Conservation (phyloP, 208 protist species). For the Polymyxa betae region DNA sequence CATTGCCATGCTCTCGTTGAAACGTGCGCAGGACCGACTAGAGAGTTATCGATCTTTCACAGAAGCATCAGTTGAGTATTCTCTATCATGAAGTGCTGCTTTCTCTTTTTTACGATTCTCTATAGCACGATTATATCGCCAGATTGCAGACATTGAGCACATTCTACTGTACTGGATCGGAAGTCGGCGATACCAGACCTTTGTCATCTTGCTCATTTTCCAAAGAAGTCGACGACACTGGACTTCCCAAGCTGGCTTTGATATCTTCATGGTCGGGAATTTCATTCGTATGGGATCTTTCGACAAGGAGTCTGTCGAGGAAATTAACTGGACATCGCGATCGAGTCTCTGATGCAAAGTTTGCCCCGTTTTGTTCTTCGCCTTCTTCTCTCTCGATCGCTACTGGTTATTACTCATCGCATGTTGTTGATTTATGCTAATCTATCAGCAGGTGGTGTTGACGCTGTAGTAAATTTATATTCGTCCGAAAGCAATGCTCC, state of each 20-base stretch:
- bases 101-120: background rate
- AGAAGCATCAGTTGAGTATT: constrained; percentile 3
- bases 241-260: background rate
- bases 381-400: constrained; percentile 20
- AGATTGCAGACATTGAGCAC: constrained; percentile 39
- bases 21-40: background rate
- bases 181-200: constrained; percentile 15
- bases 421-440: background rate
- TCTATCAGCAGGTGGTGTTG: background rate
- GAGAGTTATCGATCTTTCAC: background rate
- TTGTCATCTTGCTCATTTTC: constrained; percentile 18
- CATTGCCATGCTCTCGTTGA: background rate
- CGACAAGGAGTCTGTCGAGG: background rate
- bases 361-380: background rate
- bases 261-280: constrained; percentile 36
- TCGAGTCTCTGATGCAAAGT: constrained; percentile 1
- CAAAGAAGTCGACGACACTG: background rate
- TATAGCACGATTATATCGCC: constrained; percentile 39
- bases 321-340: constrained; percentile 31
- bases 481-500: background rate
- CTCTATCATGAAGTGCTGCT: background rate
- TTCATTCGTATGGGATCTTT: constrained; percentile 23
- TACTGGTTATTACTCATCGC: background rate
- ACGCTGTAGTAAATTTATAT: background rate
- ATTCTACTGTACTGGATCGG: constrained; percentile 21